Percentiles rank a stretch among this genome's conserved stretches.
phyloP scores from a whole-genome alignment of 106 monocot species.

The Platanthera guangdongensis region DNA sequence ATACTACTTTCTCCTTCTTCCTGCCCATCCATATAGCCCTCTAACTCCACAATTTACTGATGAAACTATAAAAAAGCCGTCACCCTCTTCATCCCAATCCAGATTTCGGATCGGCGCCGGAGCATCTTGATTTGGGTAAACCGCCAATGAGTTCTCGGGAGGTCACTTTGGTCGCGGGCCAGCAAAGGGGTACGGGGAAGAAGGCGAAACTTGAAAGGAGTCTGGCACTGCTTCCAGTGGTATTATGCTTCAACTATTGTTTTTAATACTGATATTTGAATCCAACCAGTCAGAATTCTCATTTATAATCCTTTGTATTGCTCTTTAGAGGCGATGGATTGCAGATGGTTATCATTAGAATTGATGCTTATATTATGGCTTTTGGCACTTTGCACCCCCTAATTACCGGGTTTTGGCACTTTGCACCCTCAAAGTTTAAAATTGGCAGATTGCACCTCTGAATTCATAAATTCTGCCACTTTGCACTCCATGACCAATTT shows the following conservation, averaged over 20 bases:
- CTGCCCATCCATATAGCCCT: neutral
- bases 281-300: neutral
- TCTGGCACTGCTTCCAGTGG: constrained; percentile 5
- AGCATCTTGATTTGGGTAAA: neutral
- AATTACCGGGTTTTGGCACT: no score
- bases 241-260: neutral
- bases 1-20: no score
- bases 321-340: neutral
- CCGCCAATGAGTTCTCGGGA: neutral
- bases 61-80: neutral
- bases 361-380: neutral
- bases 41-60: neutral
- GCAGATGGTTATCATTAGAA: neutral
- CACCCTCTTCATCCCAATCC: neutral
- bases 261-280: neutral
- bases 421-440: no score
- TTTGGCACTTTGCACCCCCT: no score
- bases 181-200: neutral
- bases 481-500: no score
- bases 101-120: neutral
- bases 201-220: neutral
- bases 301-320: neutral
- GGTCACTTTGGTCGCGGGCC: neutral
- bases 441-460: no score
- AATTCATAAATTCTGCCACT: no score